Evolutionary conservation across 148 eudicot genomes (phyloP).

Genomic region (Amaranthus hypochondriacus): DNA sequence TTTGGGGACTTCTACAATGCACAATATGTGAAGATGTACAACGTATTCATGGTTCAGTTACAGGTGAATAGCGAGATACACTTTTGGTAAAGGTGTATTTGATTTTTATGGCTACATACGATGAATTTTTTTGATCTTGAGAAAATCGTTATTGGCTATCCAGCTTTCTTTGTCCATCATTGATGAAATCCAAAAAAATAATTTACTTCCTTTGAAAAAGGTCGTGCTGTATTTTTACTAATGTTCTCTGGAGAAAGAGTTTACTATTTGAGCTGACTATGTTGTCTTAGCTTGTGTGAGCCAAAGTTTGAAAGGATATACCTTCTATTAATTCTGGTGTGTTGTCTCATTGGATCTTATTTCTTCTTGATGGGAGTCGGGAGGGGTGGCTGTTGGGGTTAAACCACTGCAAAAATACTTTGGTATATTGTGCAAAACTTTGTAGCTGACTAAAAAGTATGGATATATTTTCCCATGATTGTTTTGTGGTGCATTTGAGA

Average conservation of each 20-base stretch:
- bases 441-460: neutral
- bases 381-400: no score
- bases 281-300: no score
- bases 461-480: neutral
- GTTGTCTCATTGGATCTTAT: neutral
- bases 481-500: neutral
- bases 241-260: neutral
- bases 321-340: no score
- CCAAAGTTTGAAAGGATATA: no score
- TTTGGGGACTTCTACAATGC: constrained; percentile 82
- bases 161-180: neutral
- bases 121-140: neutral
- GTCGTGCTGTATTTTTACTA: neutral
- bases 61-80: constrained; percentile 44
- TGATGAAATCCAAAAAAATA: neutral
- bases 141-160: neutral
- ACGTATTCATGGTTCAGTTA: constrained; percentile 73
- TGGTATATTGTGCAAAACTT: neutral
- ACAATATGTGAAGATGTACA: constrained; percentile 80
- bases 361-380: neutral
- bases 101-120: neutral
- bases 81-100: neutral
- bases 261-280: no score
- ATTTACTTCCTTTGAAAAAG: neutral
- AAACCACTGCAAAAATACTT: neutral